These are phyloP conservation scores for Sugiyamaella novakii DNA, from an alignment of 1,139 yeast genomes.

Conservation along the genomic window DNA sequence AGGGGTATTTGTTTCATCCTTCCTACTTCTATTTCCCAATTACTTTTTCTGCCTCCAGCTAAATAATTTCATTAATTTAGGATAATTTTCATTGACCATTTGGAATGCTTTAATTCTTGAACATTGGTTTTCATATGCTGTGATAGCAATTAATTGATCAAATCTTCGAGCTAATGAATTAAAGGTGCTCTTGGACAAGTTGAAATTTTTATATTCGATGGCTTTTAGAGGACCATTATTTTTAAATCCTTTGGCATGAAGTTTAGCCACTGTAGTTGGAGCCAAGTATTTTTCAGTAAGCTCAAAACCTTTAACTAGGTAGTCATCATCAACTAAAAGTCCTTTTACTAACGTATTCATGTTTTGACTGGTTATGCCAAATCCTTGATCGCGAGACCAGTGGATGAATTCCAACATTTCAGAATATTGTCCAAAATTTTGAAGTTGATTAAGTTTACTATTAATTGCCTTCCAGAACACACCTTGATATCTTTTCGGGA, in stretches of 20 bases:
- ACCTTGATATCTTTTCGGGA: slow-evolving; percentile 27
- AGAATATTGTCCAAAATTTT: slow-evolving; percentile 29
- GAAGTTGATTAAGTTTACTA: slow-evolving; percentile 39
- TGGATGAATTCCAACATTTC: slow-evolving; percentile 39
- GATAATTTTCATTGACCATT: slow-evolving; percentile 18
- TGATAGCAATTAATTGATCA: slow-evolving; percentile 16
- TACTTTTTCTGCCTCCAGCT: slow-evolving; percentile 10
- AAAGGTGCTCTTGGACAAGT: slow-evolving; percentile 18
- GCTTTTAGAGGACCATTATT: neutral
- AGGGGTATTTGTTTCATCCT: neutral
- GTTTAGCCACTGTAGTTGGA: slow-evolving; percentile 28
- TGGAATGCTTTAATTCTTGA: slow-evolving; percentile 16
- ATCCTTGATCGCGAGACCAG: slow-evolving; percentile 40
- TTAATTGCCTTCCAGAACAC: slow-evolving; percentile 37
- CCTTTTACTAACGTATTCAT: slow-evolving; percentile 46
- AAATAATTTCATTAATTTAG: slow-evolving; percentile 18
- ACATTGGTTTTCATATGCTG: slow-evolving; percentile 17
- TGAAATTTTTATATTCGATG: neutral
- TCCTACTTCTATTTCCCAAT: neutral
- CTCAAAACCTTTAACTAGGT: slow-evolving; percentile 43
- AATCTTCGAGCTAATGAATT: slow-evolving; percentile 12
- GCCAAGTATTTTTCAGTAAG: slow-evolving; percentile 44
- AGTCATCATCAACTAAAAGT: slow-evolving; percentile 36
- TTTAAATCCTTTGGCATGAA: slow-evolving; percentile 39
- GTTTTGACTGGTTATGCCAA: slow-evolving; percentile 45